Evolutionary conservation across 768 basidiomycete species (phyloP).

Genomic region (Cubamyces lactineus): DNA sequence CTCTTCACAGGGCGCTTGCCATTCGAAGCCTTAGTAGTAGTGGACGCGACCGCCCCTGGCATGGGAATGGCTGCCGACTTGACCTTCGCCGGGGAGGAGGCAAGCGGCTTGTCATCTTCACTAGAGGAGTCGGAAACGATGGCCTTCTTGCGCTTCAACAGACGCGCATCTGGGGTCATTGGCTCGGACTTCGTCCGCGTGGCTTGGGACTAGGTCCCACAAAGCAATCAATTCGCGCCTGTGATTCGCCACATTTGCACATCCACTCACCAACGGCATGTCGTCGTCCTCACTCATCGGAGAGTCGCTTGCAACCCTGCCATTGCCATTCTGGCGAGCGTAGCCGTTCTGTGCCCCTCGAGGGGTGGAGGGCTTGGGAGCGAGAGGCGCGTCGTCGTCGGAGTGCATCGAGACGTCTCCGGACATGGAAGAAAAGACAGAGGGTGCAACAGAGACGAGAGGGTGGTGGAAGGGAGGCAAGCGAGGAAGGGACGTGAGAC

Average conservation of each 20-base stretch:
- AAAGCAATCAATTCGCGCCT: slow-evolving; percentile 21
- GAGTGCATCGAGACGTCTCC: slow-evolving; percentile 56
- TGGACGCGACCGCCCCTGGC: slow-evolving; percentile 45
- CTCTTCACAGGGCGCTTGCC: slow-evolving; percentile 44
- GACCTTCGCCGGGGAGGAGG: slow-evolving; percentile 69
- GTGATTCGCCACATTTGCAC: background rate
- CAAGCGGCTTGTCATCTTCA: slow-evolving; percentile 73
- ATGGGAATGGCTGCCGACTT: slow-evolving; percentile 44
- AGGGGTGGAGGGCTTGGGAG: slow-evolving; percentile 41
- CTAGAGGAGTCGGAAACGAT: slow-evolving; percentile 59
- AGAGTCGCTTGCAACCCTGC: slow-evolving; percentile 44
- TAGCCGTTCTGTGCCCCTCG: slow-evolving; percentile 42
- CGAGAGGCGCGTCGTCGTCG: slow-evolving; percentile 61
- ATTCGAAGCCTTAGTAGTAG: slow-evolving; percentile 37
- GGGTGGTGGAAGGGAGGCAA: slow-evolving; percentile 32
- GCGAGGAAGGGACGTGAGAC: slow-evolving; percentile 29
- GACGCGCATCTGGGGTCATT: slow-evolving; percentile 34
- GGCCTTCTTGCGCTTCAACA: slow-evolving; percentile 63
- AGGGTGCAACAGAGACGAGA: slow-evolving; percentile 26
- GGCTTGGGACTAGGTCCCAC: slow-evolving; percentile 53
- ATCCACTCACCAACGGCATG: slow-evolving; percentile 63
- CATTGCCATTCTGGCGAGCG: slow-evolving; percentile 49
- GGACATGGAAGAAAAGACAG: slow-evolving; percentile 40
- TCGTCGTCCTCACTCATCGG: slow-evolving; percentile 75
- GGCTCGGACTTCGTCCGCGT: slow-evolving; percentile 50